Evolutionary conservation across 495 filamentous ascomycete genomes (phyloP).

Genomic region (Penicillium taxi): DNA sequence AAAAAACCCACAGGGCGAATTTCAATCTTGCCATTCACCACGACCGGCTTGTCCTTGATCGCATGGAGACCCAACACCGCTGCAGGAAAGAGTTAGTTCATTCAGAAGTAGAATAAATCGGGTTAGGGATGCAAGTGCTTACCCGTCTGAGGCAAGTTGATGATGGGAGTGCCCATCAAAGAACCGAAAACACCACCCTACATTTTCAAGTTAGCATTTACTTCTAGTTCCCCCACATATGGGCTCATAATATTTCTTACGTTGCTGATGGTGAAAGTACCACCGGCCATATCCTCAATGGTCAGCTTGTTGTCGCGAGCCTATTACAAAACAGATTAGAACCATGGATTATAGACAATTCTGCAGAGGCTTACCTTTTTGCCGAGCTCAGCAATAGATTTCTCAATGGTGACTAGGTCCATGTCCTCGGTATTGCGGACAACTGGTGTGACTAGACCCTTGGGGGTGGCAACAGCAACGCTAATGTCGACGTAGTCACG

Average conservation of each 20-base stretch:
- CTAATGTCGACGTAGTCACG: conserved; percentile 97
- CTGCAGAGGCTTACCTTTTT: conserved; percentile 66
- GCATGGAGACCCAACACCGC: conserved; percentile 96
- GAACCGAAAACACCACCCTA: conserved; percentile 68
- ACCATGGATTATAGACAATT: too few relatives aligned
- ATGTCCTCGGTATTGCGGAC: conserved; percentile 86
- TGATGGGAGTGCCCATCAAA: conserved; percentile 97
- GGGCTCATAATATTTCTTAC: conserved; percentile 43
- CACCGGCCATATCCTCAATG: conserved; percentile 98
- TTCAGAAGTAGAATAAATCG: neutral
- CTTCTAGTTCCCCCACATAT: neutral
- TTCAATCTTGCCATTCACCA: conserved; percentile 83
- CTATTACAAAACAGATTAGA: too few relatives aligned
- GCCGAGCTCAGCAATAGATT: conserved; percentile 84
- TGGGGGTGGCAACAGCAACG: conserved; percentile 95
- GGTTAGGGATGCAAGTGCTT: conserved; percentile 7
- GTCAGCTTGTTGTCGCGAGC: conserved; percentile 94
- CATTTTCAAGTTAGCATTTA: conserved; percentile 15
- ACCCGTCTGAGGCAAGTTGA: conserved; percentile 90
- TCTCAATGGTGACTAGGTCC: conserved; percentile 85
- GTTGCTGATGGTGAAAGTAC: conserved; percentile 98
- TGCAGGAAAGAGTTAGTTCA: conserved; percentile 18
- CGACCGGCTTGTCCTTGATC: conserved; percentile 91
- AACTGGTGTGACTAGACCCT: conserved; percentile 93
- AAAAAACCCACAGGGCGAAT: conserved; percentile 68